Evolutionary conservation across 2,329 filamentous ascomycete genomes (phyloP).

Genomic region (Microdochium trichocladiopsis): DNA sequence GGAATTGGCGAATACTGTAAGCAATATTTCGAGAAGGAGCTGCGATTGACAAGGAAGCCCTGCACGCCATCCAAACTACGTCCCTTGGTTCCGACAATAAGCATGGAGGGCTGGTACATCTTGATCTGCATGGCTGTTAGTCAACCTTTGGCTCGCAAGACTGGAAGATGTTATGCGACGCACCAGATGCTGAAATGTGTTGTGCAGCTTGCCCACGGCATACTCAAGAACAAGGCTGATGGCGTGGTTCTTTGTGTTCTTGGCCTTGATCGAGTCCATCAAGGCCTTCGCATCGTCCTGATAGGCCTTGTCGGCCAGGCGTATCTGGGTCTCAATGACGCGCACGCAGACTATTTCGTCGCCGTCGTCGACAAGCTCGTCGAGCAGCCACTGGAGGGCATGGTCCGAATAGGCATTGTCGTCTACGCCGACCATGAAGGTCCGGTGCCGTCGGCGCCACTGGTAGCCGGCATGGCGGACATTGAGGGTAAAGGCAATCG

Average conservation of each 20-base stretch:
- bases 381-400: slow-evolving; percentile 85
- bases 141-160: slow-evolving; percentile 6
- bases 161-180: slow-evolving; percentile 20
- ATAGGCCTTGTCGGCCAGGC: slow-evolving; percentile 62
- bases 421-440: slow-evolving; percentile 86
- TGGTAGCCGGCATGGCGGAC: slow-evolving; percentile 83
- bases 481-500: slow-evolving; percentile 70
- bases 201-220: slow-evolving; percentile 81
- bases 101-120: slow-evolving; percentile 84
- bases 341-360: slow-evolving; percentile 89
- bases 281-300: slow-evolving; percentile 67
- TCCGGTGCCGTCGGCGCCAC: slow-evolving; percentile 71
- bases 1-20: slow-evolving; percentile 89
- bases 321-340: slow-evolving; percentile 78
- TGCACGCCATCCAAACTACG: slow-evolving; percentile 81
- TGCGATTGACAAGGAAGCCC: slow-evolving; percentile 68
- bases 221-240: slow-evolving; percentile 84
- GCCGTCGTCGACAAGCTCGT: slow-evolving; percentile 87
- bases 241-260: slow-evolving; percentile 73
- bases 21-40: slow-evolving; percentile 91
- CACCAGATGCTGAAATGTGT: slow-evolving; percentile 86
- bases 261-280: slow-evolving; percentile 68
- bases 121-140: slow-evolving; percentile 55
- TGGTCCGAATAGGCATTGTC: slow-evolving; percentile 90
- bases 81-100: slow-evolving; percentile 84